Conservation (phyloP, 345 rosid genomes). For the Aquilaria malaccensis region DNA sequence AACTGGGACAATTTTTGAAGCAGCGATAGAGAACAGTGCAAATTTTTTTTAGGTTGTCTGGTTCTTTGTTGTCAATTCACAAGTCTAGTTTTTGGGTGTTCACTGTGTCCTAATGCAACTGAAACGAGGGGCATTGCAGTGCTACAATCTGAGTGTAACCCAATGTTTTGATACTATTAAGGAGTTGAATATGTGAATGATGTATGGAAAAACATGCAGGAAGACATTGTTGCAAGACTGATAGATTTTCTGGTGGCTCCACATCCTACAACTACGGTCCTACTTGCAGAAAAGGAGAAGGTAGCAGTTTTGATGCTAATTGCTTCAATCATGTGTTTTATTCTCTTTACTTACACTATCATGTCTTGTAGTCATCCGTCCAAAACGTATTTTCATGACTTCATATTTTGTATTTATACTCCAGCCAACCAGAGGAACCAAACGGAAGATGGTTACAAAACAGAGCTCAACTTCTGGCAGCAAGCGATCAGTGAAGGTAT, state of each 20-base stretch:
- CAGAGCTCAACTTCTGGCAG: slow-evolving; percentile 38
- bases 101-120: too few species aligned
- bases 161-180: slow-evolving; percentile 1
- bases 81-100: too few species aligned
- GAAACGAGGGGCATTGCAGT: neutral
- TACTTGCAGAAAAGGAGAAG: slow-evolving; percentile 74
- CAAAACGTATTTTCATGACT: neutral
- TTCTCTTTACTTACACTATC: neutral
- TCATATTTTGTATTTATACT: slow-evolving; percentile 3
- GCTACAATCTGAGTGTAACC: neutral
- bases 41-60: too few species aligned
- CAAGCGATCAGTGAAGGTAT: slow-evolving; percentile 62
- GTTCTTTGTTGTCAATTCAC: too few species aligned
- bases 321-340: neutral
- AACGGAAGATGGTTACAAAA: slow-evolving; percentile 61
- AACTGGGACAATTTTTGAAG: too few species aligned
- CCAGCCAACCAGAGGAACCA: slow-evolving; percentile 58
- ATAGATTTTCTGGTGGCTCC: slow-evolving; percentile 82
- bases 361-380: neutral
- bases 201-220: slow-evolving; percentile 38
- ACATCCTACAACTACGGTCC: slow-evolving; percentile 51
- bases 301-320: slow-evolving; percentile 17
- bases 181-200: slow-evolving; percentile 2
- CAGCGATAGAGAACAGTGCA: too few species aligned
- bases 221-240: slow-evolving; percentile 63